A percentile compares a stretch with the other conserved stretches of the same genome.
Evolutionary conservation across 148 eudicot species (phyloP).

Genomic region (Fagopyrum homotropicum): DNA sequence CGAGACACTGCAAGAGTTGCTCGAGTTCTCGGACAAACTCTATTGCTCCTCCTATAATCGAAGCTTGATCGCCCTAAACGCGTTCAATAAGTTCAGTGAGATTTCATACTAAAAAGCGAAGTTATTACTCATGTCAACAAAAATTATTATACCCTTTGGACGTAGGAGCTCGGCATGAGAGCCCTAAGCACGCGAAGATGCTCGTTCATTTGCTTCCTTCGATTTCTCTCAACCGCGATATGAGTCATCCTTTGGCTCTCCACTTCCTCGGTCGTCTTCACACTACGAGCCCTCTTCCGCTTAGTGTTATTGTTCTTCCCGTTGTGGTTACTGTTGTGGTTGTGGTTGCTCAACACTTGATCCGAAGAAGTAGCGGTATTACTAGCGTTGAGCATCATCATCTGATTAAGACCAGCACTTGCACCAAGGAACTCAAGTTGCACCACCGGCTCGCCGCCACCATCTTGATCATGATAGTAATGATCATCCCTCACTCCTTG

Average conservation of each 20-base stretch:
- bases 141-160: slow-evolving; percentile 64
- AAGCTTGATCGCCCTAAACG: slow-evolving; percentile 90
- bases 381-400: neutral
- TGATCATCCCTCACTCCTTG: neutral
- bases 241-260: slow-evolving; percentile 98
- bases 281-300: slow-evolving; percentile 75
- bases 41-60: slow-evolving; percentile 89
- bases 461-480: neutral
- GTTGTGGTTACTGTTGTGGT: neutral
- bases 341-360: neutral
- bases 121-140: neutral
- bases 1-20: slow-evolving; percentile 88
- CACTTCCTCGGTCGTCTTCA: slow-evolving; percentile 82
- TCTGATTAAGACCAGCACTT: neutral
- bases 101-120: neutral
- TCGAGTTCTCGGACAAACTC: slow-evolving; percentile 91
- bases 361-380: neutral
- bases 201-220: slow-evolving; percentile 98
- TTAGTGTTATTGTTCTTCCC: slow-evolving; percentile 35
- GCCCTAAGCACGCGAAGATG: slow-evolving; percentile 88
- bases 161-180: slow-evolving; percentile 98
- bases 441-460: neutral
- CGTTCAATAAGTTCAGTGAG: neutral
- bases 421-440: slow-evolving; percentile 9
- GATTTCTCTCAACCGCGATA: slow-evolving; percentile 83